phyloP scores from a whole-genome alignment of 345 rosid genomes.

The Lepidium didymum region DNA sequence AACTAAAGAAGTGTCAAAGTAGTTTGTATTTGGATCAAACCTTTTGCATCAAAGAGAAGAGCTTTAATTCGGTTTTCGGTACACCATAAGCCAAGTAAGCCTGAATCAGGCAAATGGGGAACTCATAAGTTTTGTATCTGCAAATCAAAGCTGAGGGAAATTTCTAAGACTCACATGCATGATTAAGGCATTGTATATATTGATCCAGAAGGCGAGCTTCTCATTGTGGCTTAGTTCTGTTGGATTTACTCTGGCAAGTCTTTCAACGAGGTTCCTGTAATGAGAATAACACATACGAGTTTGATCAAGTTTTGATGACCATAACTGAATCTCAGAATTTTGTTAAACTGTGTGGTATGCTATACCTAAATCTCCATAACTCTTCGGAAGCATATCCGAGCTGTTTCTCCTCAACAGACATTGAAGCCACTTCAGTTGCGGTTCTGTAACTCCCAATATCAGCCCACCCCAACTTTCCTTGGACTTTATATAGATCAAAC shows the following conservation, averaged over 20 bases:
- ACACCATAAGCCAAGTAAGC: conserved; percentile 96
- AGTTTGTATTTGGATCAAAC: conserved; percentile 31
- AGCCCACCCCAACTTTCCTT: conserved; percentile 30
- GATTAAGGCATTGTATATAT: conserved; percentile 87
- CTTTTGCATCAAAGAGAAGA: conserved; percentile 97
- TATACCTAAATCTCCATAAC: conserved; percentile 34
- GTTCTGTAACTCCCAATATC: conserved; percentile 28
- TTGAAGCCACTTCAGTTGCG: conserved; percentile 32
- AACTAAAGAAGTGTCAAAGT: conserved; percentile 3
- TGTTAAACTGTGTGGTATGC: not conserved
- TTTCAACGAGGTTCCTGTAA: conserved; percentile 78
- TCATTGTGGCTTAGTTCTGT: conserved; percentile 57
- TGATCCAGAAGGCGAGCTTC: conserved; percentile 98
- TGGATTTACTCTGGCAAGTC: conserved; percentile 79
- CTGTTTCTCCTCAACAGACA: conserved; percentile 32
- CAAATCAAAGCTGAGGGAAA: not conserved
- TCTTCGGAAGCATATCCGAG: conserved; percentile 35
- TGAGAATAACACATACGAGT: not conserved
- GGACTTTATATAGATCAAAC: conserved; percentile 25
- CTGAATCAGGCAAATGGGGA: conserved; percentile 29
- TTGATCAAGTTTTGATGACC: conserved; percentile 6
- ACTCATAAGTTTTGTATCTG: not conserved
- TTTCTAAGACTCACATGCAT: conserved; percentile 60
- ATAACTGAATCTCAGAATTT: not conserved
- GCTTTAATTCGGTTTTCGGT: conserved; percentile 85